Percentiles rank a stretch among this genome's conserved stretches.
Evolutionary conservation across 2,329 filamentous ascomycete genomes (phyloP).

Genomic region (Zymoseptoria passerinii): DNA sequence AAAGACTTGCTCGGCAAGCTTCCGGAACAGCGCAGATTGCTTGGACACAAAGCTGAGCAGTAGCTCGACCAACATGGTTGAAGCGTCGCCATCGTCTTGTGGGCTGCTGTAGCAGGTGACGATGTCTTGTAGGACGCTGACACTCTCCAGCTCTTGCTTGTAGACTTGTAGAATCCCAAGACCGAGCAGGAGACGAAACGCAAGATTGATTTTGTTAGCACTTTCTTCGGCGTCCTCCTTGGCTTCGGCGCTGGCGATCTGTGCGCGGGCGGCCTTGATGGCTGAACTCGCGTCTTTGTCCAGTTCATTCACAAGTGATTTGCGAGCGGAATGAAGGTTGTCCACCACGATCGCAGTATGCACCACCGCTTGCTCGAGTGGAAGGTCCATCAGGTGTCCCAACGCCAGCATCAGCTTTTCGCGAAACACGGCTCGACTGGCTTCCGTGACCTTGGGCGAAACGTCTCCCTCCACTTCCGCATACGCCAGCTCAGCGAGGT

Average conservation of each 20-base stretch:
- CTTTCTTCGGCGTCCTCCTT: constrained; percentile 16
- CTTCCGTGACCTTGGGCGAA: constrained; percentile 35
- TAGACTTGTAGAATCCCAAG: constrained; percentile 83
- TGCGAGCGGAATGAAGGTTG: constrained; percentile 10
- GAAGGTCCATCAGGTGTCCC: constrained; percentile 39
- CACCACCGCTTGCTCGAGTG: constrained; percentile 18
- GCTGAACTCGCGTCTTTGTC: constrained; percentile 9
- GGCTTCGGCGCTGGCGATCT: constrained; percentile 13
- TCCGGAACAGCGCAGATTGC: constrained; percentile 73
- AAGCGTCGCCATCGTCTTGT: constrained; percentile 38
- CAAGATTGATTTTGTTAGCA: constrained; percentile 36
- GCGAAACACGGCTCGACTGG: constrained; percentile 45
- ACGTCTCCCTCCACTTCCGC: constrained; percentile 6
- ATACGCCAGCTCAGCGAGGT: constrained; percentile 23
- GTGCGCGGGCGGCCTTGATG: constrained; percentile 17
- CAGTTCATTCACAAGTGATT: constrained; percentile 7
- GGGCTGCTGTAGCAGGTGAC: constrained; percentile 61
- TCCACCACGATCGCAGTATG: constrained; percentile 11
- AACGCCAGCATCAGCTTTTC: constrained; percentile 49
- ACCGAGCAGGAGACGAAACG: constrained; percentile 72
- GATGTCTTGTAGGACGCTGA: constrained; percentile 76
- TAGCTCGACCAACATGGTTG: constrained; percentile 75
- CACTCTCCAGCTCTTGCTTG: constrained; percentile 77
- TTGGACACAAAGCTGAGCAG: constrained; percentile 83
- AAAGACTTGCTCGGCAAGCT: constrained; percentile 83